phyloP scores from a whole-genome alignment of 2,329 filamentous ascomycete genomes.

The Trichoderma asperellum region DNA sequence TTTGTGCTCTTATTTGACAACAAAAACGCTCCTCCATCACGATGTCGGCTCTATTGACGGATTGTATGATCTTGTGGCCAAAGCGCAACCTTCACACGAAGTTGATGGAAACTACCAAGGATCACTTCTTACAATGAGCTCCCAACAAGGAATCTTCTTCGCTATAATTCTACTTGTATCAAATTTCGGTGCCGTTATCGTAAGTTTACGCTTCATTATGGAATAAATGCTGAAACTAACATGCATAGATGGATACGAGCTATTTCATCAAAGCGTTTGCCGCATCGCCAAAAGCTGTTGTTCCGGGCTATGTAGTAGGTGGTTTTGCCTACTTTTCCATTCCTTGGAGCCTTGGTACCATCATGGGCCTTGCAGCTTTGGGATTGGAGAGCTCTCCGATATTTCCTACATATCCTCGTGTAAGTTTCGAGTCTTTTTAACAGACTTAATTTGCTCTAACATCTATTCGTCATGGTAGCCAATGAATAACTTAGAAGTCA shows the following conservation, averaged over 20 bases:
- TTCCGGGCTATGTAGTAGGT: slow-evolving; percentile 1
- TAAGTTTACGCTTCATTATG: background rate
- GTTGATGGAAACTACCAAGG: slow-evolving; percentile 7
- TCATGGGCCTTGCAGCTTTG: slow-evolving; percentile 17
- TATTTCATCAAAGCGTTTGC: slow-evolving; percentile 23
- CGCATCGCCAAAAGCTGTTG: slow-evolving; percentile 3
- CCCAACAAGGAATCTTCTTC: slow-evolving; percentile 20
- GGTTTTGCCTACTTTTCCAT: slow-evolving; percentile 18
- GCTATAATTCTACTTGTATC: slow-evolving; percentile 10
- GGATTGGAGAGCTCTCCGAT: slow-evolving; percentile 1
- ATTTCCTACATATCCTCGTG: slow-evolving; percentile 16
- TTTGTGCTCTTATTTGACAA: slow-evolving; percentile 14
- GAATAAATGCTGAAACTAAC: background rate
- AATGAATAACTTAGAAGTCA: slow-evolving; percentile 3
- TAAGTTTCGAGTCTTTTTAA: background rate
- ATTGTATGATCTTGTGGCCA: slow-evolving; percentile 4
- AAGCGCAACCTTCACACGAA: slow-evolving; percentile 3
- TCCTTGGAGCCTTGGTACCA: slow-evolving; percentile 13
- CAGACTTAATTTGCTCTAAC: background rate
- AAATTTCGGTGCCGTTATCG: slow-evolving; percentile 18
- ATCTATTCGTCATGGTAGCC: background rate
- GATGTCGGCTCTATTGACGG: slow-evolving; percentile 19
- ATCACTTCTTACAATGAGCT: slow-evolving; percentile 18
- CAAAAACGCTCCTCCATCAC: slow-evolving; percentile 2
- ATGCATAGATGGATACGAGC: slow-evolving; percentile 8